These are phyloP conservation scores for Parasarocladium wereldwijsianum DNA, from an alignment of 2,329 filamentous ascomycete species.

Conservation along the genomic window DNA sequence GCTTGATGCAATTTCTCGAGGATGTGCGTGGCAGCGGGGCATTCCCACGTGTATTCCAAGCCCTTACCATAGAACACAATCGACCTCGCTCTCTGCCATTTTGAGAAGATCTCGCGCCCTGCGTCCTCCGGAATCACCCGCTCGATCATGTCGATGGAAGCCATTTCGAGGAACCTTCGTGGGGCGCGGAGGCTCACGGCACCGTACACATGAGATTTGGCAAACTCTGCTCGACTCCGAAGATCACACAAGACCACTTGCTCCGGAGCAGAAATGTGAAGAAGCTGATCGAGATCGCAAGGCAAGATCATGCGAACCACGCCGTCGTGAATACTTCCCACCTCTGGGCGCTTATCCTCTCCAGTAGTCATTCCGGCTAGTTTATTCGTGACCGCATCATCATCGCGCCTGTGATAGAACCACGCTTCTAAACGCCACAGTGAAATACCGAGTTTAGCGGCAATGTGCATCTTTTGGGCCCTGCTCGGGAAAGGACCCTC, in stretches of 20 bases:
- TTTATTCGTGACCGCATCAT: slow-evolving; percentile 28
- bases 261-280: slow-evolving; percentile 32
- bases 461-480: slow-evolving; percentile 35
- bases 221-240: slow-evolving; percentile 29
- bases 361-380: slow-evolving; percentile 30
- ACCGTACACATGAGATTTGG: slow-evolving; percentile 34
- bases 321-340: not conserved
- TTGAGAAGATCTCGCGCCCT: slow-evolving; percentile 28
- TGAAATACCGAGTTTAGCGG: slow-evolving; percentile 38
- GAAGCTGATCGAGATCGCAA: slow-evolving; percentile 31
- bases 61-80: slow-evolving; percentile 38
- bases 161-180: slow-evolving; percentile 29
- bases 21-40: slow-evolving; percentile 30
- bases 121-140: slow-evolving; percentile 32
- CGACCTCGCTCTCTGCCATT: slow-evolving; percentile 30
- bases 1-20: slow-evolving; percentile 27
- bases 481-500: slow-evolving; percentile 31
- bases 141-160: slow-evolving; percentile 35
- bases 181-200: slow-evolving; percentile 38
- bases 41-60: slow-evolving; percentile 34
- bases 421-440: slow-evolving; percentile 36
- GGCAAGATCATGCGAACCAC: slow-evolving; percentile 33
- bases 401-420: slow-evolving; percentile 38
- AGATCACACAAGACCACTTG: slow-evolving; percentile 35
- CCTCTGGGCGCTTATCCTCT: too few relatives aligned